phyloP scores from a whole-genome alignment of 2,329 filamentous ascomycete species.

The Botrytis fragariae region DNA sequence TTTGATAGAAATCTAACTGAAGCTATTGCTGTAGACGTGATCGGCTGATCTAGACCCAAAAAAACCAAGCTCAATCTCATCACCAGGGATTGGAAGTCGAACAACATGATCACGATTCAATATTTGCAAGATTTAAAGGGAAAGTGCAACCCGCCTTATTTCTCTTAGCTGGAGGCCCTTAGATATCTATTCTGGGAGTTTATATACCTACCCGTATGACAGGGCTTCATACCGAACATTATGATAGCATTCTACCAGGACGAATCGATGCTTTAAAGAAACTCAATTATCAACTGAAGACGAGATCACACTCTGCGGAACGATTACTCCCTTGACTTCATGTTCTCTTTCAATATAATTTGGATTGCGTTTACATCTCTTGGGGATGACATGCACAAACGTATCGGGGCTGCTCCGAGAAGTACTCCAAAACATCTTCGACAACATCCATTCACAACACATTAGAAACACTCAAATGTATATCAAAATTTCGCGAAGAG shows the following conservation, averaged over 20 bases:
- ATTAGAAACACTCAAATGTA: not conserved
- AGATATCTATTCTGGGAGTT: not conserved
- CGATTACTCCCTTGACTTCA: not conserved
- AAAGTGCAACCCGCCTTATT: not conserved
- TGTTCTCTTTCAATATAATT: not conserved
- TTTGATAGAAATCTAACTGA: not conserved
- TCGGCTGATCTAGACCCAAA: not conserved
- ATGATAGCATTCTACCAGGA: not conserved
- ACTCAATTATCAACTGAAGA: not conserved
- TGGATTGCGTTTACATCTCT: not conserved
- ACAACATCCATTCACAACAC: not conserved
- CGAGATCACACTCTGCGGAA: not conserved
- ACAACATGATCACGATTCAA: too few species aligned
- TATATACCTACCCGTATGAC: not conserved
- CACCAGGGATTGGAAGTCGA: not conserved
- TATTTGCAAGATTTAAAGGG: not conserved
- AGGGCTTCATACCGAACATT: not conserved
- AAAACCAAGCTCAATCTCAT: not conserved
- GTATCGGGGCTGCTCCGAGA: not conserved
- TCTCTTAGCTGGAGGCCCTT: not conserved
- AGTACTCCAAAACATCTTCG: not conserved
- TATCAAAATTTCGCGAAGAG: not conserved
- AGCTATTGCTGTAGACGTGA: not conserved
- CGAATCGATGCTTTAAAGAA: not conserved
- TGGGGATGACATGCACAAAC: accelerated